phyloP scores from a whole-genome alignment of 805 yeast species.

The Candida ponderosae region DNA sequence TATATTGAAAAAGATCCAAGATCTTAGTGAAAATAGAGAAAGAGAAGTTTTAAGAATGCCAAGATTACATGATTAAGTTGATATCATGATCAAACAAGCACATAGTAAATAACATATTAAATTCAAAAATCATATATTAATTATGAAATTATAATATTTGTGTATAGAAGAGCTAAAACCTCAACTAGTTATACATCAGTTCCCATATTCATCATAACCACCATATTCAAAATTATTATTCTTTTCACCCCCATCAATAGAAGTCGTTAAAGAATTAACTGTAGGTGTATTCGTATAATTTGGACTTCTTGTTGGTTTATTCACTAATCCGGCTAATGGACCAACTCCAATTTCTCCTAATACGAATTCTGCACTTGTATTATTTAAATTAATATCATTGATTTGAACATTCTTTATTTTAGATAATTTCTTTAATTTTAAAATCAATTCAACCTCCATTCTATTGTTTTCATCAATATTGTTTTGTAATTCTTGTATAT shows the following conservation, averaged over 20 bases:
- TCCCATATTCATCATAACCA: constrained; percentile 28
- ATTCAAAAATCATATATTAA: no score
- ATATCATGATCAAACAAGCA: not conserved
- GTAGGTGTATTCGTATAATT: not conserved
- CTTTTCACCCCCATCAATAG: constrained; percentile 6
- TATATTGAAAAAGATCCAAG: constrained; percentile 59
- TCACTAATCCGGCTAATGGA: constrained; percentile 44
- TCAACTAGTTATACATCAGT: constrained; percentile 7
- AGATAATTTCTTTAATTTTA: constrained; percentile 49
- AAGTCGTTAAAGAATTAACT: constrained; percentile 2
- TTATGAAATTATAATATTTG: no score
- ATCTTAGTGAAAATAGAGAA: constrained; percentile 64
- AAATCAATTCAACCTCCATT: constrained; percentile 65
- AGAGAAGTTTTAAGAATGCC: constrained; percentile 86
- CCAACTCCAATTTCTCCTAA: constrained; percentile 79
- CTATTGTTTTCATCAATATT: constrained; percentile 73
- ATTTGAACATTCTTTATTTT: constrained; percentile 33
- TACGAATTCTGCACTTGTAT: constrained; percentile 76
- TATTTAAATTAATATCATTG: constrained; percentile 35
- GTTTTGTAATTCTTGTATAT: constrained; percentile 58
- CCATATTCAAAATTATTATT: constrained; percentile 30
- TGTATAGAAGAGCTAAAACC: no score
- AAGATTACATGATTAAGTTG: constrained; percentile 25
- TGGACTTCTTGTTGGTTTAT: constrained; percentile 2
- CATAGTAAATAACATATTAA: no score